Evolutionary conservation across 371 early-diverging fungal genomes (phyloP), one percentile per base, ranked within the genome.

Genomic region (Apophysomyces trapeziformis): DNA sequence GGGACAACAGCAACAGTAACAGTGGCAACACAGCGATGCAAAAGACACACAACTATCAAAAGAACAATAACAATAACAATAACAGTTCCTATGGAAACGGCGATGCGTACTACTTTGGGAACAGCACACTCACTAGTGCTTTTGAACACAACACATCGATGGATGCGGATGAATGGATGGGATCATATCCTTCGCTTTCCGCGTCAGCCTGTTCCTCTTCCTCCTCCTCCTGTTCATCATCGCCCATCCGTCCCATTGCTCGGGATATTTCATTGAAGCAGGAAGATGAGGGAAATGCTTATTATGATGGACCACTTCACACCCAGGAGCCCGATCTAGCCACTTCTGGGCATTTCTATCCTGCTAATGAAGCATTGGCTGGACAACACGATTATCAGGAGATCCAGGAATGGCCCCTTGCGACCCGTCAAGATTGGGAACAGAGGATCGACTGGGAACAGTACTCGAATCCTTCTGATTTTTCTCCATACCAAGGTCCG

Each of bases 221-320:
- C 4, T 47, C 63, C 2, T 67, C 67, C 0, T 67, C 67, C 16
- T 67, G 67, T 13, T 62, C 57, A 16, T 67, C 67, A 9, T 67
- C 67, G 7, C 67, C 67, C 14, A 60, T 45, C 16, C 60, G 44
- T 41, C 35, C 60, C 3, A 43, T 60, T 41, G 60, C 60, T 60
- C 44, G 39, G 5, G 60, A 45, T 18, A 60, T 43, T 39, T 11
- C 45, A 14, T 41, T 43, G 44, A 43, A 39, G 43, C 44, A 60
- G 11, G 60, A 60, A 41, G 60, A 60, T 4, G 60, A 60, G 21
- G 39, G 60, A 13, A 60, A 60, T 13, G n/a, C 41, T 38, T 50
- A 50, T 21, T 50, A 50, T 8, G 54, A 50, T 21, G 54, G 54
- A 50, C 21, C 54, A 7, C 38, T 60, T n/a, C 44, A 60, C 37